These are phyloP conservation scores for Epicoccum sorghinum DNA, from an alignment of 2,329 filamentous ascomycete species.

Conservation along the genomic window DNA sequence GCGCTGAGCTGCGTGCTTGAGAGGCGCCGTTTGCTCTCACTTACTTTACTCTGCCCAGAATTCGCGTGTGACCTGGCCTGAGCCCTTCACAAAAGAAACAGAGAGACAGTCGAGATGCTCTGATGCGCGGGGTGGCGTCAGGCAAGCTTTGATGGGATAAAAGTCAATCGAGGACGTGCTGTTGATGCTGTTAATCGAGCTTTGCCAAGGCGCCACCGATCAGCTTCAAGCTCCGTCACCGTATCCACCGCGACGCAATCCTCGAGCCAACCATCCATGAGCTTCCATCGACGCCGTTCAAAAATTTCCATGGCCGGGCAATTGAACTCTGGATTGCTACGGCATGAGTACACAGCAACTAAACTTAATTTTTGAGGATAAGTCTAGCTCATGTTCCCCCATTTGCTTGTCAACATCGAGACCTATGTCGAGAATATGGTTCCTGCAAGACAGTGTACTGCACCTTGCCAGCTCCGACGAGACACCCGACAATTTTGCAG, in stretches of 20 bases:
- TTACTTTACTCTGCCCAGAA: conserved; percentile 40
- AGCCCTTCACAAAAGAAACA: conserved; percentile 9
- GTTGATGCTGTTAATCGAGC: background rate
- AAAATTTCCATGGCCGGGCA: too few relatives aligned
- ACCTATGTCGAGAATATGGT: too few relatives aligned
- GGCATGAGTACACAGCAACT: too few relatives aligned
- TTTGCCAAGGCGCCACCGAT: conserved; percentile 1
- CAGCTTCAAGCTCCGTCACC: conserved; percentile 5
- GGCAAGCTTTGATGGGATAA: conserved; percentile 10
- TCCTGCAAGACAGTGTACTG: too few relatives aligned
- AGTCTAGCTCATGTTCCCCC: too few relatives aligned
- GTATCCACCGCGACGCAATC: background rate
- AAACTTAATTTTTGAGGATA: too few relatives aligned
- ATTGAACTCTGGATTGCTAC: too few relatives aligned
- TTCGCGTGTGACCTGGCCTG: conserved; percentile 25
- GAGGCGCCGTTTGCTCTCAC: conserved; percentile 1
- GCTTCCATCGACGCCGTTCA: too few relatives aligned
- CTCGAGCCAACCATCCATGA: too few relatives aligned
- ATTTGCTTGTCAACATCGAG: too few relatives aligned
- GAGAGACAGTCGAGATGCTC: conserved; percentile 3
- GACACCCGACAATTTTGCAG: too few relatives aligned
- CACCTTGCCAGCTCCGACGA: too few relatives aligned
- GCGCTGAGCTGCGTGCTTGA: background rate
- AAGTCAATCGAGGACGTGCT: conserved; percentile 15
- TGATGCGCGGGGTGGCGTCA: conserved; percentile 18